Conservation (phyloP, 129 eudicot genomes). For the Sambucus nigra region DNA sequence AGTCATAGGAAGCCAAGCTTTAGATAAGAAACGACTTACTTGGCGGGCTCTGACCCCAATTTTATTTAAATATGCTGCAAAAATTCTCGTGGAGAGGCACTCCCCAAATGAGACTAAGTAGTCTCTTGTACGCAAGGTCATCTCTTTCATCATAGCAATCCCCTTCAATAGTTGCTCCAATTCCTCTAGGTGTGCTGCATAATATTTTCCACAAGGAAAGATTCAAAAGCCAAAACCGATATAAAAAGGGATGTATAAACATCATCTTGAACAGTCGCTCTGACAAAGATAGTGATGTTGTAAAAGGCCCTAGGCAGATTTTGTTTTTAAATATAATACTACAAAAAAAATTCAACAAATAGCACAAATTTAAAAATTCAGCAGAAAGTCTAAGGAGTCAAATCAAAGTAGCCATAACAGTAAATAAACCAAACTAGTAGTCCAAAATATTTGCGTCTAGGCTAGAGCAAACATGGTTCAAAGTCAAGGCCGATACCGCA, state of each 20-base stretch:
- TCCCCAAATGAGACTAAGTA: conserved; percentile 94
- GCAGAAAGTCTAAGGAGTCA: too few relatives aligned
- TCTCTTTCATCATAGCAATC: conserved; percentile 83
- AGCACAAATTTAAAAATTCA: too few relatives aligned
- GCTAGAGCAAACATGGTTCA: too few relatives aligned
- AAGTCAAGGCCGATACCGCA: too few relatives aligned
- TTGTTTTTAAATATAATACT: too few relatives aligned
- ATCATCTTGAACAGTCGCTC: conserved; percentile 7
- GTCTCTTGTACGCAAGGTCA: conserved; percentile 83
- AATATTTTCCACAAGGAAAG: conserved; percentile 2
- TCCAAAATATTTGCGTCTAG: too few relatives aligned
- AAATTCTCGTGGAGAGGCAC: conserved; percentile 95
- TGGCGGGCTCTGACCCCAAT: conserved; percentile 83
- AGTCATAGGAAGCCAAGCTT: too few relatives aligned
- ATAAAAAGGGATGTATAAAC: neutral
- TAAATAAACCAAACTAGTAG: too few relatives aligned
- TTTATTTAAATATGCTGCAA: conserved; percentile 77
- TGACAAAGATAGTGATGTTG: too few relatives aligned
- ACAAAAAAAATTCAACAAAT: too few relatives aligned
- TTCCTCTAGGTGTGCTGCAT: conserved; percentile 73
- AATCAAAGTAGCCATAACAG: too few relatives aligned
- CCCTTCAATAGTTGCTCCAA: conserved; percentile 88
- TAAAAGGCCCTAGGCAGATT: too few relatives aligned
- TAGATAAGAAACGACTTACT: conserved; percentile 41
- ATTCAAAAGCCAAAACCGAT: conserved; percentile 4